Base-by-base conservation (phyloP, 768 basidiomycete species). In the Mycena amicta region DNA sequence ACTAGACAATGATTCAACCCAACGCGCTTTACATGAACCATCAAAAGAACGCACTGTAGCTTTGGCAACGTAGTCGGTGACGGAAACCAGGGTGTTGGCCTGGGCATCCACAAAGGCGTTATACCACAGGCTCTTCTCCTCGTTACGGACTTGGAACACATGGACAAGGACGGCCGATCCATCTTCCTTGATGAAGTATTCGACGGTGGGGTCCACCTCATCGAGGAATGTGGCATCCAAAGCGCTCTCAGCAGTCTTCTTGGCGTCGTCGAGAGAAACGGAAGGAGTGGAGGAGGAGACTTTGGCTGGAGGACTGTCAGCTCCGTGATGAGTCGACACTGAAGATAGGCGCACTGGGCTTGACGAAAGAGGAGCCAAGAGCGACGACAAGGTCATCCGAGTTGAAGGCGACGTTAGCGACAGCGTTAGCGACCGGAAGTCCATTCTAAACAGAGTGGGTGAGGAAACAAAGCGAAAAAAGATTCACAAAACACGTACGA, bases 31-130 rank as follows among this genome's bases (percentile, higher is more conserved):
- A 15, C 71, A 76, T n/a, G n/a, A n/a, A n/a, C n/a, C n/a, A 74
- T 15, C 73, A 74, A 41, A 72, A 74, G 47, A 18, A 57, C 72
- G 63, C 53, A 77, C 73, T 16, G 74, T 68, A n/a, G 75, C 71
- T 50, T 75, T 71, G 46, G 72, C 69, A 28, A 74, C 80, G 69
- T 79, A 83, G 63, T 82, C 80, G 58, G 78, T 76, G 16, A 80
- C 71, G 18, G 73, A 68, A 22, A 80, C 67, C 33, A 81, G 66
- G 26, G 74, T 74, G 30, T 75, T 75, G 29, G 72, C 66, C 54
- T 75, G 73, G 20, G 76, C 80, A 52, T 82, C 80, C 54, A 82
- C 74, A 58, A 79, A 79, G 6, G 79, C 80, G 67, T 82, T 79
- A 64, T 74, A 76, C 79, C 80, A 82, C 28, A 74, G 72, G 46